phyloP scores from a whole-genome alignment of 768 basidiomycete genomes.

The Termitomyces sp. region DNA sequence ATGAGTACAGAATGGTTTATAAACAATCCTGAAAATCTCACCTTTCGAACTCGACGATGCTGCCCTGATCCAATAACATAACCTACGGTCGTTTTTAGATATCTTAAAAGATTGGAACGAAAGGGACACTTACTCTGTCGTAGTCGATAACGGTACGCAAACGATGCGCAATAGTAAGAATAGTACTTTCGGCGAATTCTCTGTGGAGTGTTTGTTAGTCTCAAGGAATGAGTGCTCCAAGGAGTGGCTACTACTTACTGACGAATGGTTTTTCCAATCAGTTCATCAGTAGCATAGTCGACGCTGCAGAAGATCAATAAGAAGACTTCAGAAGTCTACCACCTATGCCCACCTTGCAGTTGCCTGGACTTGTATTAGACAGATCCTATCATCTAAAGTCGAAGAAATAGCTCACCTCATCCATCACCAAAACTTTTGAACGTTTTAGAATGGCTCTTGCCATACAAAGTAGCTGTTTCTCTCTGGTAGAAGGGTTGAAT shows the following conservation, averaged over 20 bases:
- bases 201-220: constrained; percentile 26
- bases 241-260: constrained; percentile 43
- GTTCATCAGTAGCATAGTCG: constrained; percentile 86
- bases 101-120: background rate
- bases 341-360: constrained; percentile 52
- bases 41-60: constrained; percentile 73
- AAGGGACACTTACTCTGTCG: constrained; percentile 51
- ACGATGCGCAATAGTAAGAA: constrained; percentile 80
- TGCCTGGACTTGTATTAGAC: constrained; percentile 37
- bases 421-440: constrained; percentile 77
- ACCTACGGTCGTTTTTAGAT: constrained; percentile 39
- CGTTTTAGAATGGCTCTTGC: constrained; percentile 77
- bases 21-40: constrained; percentile 17
- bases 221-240: background rate
- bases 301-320: constrained; percentile 39
- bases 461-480: constrained; percentile 85
- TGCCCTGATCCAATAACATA: constrained; percentile 75
- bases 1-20: background rate
- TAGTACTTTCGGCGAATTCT: constrained; percentile 78
- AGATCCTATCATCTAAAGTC: background rate
- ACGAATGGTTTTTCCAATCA: constrained; percentile 79
- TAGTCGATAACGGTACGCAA: constrained; percentile 82
- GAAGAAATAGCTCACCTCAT: constrained; percentile 47
- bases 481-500: constrained; percentile 27
- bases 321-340: background rate